Percentiles rank a stretch among this genome's conserved stretches.
Conservation (phyloP, 345 rosid genomes). For the Aquilaria malaccensis region DNA sequence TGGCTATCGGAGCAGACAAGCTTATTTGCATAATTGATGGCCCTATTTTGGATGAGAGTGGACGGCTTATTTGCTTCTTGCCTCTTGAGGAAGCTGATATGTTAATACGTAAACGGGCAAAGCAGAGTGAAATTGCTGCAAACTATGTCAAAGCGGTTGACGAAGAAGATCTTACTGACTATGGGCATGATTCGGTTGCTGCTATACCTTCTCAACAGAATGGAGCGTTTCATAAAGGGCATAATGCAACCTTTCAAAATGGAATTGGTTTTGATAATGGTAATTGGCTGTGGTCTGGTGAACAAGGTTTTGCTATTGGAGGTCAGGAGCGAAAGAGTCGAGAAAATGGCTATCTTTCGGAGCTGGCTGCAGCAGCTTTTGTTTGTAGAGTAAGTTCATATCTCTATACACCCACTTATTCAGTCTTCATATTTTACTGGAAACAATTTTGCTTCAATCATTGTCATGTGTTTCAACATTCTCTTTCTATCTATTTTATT, state of each 20-base stretch:
- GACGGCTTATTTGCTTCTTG: constrained; percentile 77
- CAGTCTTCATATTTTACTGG: too few relatives aligned
- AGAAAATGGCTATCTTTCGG: constrained; percentile 70
- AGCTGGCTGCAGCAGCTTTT: constrained; percentile 92
- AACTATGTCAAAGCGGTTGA: constrained; percentile 83
- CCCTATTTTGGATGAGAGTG: constrained; percentile 76
- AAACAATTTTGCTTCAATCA: too few relatives aligned
- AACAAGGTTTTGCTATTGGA: constrained; percentile 87
- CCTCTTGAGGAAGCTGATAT: constrained; percentile 88
- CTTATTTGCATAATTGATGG: constrained; percentile 91
- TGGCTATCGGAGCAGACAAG: constrained; percentile 92
- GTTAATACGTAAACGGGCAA: constrained; percentile 69
- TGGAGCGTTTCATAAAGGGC: constrained; percentile 29
- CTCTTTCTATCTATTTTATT: too few relatives aligned
- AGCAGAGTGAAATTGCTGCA: constrained; percentile 91
- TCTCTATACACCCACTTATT: too few relatives aligned
- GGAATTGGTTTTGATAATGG: constrained; percentile 92
- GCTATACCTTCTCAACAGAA: constrained; percentile 25
- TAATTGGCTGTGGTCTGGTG: constrained; percentile 57
- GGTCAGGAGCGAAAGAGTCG: constrained; percentile 84
- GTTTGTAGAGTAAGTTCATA: constrained; percentile 72
- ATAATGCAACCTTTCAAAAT: constrained; percentile 53
- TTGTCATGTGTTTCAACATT: too few relatives aligned
- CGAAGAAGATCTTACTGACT: constrained; percentile 33
- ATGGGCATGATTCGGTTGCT: constrained; percentile 41